Base-by-base conservation (phyloP, 2,329 filamentous ascomycete genomes). In the Cladosporium phlei region DNA sequence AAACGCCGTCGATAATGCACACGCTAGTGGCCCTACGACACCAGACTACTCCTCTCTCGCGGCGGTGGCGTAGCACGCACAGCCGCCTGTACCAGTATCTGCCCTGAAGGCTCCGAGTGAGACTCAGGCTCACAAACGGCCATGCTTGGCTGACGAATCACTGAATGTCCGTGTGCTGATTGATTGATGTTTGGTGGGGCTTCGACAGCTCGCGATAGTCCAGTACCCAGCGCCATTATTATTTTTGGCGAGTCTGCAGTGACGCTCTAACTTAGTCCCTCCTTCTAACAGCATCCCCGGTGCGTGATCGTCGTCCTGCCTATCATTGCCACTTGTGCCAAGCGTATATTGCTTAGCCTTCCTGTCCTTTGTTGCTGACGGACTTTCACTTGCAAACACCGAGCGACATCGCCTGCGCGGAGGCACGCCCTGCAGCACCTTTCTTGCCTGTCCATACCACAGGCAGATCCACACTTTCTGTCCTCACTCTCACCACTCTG, bases 121-220 rank as follows among this genome's bases (percentile, higher is more conserved):
- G 28, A 8, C 28, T 30, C 16, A 30, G 16, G 3, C n/a, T n/a
- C n/a, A n/a, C n/a, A n/a, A 10, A 24, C 14, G 22, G 11, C 35
- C 10, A 44, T 34, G 30, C 40, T 44, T 44, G 40, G 40, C 40
- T 44, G 40, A 44, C 40, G 40, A 43, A n/a, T n/a, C n/a, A n/a
- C n/a, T n/a, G n/a, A n/a, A n/a, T n/a, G n/a, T n/a, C n/a, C n/a
- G n/a, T n/a, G n/a, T n/a, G n/a, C n/a, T n/a, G n/a, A n/a, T n/a
- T n/a, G n/a, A n/a, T n/a, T n/a, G n/a, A n/a, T n/a, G n/a, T n/a
- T n/a, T n/a, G n/a, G n/a, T n/a, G n/a, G n/a, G n/a, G n/a, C n/a
- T n/a, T n/a, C n/a, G n/a, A n/a, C n/a, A n/a, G n/a, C n/a, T n/a
- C n/a, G n/a, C n/a, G n/a, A n/a, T n/a, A n/a, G n/a, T n/a, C n/a